Evolutionary conservation across 257 asterid genomes (phyloP), one percentile per base, ranked within the genome.

Genomic region (Catharanthus roseus): DNA sequence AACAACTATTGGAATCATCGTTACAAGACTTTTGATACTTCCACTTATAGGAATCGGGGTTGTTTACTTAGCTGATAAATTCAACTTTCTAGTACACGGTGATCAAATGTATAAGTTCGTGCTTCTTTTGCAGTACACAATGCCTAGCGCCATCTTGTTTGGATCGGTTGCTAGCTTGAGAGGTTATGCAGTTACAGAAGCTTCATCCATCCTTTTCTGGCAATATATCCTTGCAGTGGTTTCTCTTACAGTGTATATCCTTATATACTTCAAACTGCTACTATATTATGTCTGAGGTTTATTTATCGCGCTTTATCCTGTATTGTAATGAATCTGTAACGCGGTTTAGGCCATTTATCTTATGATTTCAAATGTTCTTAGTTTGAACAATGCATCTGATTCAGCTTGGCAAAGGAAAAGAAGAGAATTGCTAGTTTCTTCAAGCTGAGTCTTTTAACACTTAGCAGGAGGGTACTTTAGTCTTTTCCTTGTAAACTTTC

Each of bases 141-240:
- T 82, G 13, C 98, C 98, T 1, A 93, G 95, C 67, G 97, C 98
- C 16, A 91, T 93, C 78, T 75, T 91, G 82, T 73, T 93, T 82
- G 98, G 98, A 51, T 95, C 98, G 33, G 87, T 93, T 60, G 98
- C 97, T 62, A 88, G 92, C 71, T 80, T 92, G 80, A 88, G 98
- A 76, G 91, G 95, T 29, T 92, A 90, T 75, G 96, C 96, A 23
- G 96, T 90, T 64, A 77, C 82, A 8, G 98, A 93, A 82, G 96
- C 98, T 74, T 90, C 98, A 15, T 91, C 96, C 41, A 81, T 89
- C 62, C 95, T 93, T 49, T 93, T 93, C 83, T 93, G 98, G 98
- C 97, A 90, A 62, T 96, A 93, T 54, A 74, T 91, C 16, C 82
- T 82, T 50, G 96, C 92, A 6, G 78, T 93, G 44, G 76, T 91